Percentiles rank a stretch among this genome's conserved stretches.
Evolutionary conservation across 169 alveolate species (phyloP).

Genomic region (Eimeria maxima): DNA sequence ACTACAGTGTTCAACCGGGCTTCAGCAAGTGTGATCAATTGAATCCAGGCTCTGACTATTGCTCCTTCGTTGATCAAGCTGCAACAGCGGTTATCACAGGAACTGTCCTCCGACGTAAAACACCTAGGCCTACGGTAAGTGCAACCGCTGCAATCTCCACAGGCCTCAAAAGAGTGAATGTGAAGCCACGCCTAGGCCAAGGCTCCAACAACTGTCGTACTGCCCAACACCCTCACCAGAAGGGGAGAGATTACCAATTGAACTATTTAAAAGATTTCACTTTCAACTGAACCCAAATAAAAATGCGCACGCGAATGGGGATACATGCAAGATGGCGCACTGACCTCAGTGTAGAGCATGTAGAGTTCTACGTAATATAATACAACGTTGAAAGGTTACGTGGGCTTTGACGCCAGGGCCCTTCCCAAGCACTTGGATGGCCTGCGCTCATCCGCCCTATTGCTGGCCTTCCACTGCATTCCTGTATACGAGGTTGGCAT

Average conservation of each 20-base stretch:
- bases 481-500: constrained; percentile 8
- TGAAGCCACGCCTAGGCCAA: background rate
- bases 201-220: background rate
- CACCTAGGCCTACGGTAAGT: background rate
- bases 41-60: background rate
- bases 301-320: background rate
- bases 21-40: background rate
- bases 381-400: background rate
- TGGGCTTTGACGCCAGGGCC: background rate
- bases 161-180: background rate
- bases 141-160: background rate
- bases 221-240: background rate
- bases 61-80: background rate
- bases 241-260: background rate
- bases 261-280: background rate
- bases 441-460: constrained; percentile 36
- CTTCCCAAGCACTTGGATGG: background rate
- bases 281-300: background rate
- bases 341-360: constrained; percentile 2
- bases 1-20: background rate
- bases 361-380: background rate
- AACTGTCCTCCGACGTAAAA: background rate
- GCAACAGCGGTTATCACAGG: background rate
- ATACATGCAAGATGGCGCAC: background rate
- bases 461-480: background rate